Evolutionary conservation across 176 grass and related monocot species (phyloP), one percentile per base, ranked within the genome.

Genomic region (Eleusine indica): DNA sequence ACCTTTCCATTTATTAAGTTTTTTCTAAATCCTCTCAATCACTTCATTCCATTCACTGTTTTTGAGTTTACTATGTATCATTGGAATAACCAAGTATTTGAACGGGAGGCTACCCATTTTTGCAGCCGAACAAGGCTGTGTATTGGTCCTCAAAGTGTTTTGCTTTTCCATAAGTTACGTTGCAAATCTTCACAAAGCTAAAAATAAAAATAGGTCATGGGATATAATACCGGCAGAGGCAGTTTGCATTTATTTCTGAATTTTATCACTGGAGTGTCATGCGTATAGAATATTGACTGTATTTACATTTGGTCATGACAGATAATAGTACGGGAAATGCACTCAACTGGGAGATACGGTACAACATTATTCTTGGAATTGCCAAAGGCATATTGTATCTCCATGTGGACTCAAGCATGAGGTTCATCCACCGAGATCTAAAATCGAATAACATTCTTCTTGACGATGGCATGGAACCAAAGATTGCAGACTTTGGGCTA

Each of bases 311-410:
- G 3, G 17, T 47, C 38, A 16, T 25, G 66, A 25, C 15, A 87
- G 89, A 87, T 74, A 28, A 18, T 0, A 28, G 42, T 12, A 83
- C 5, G 5, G 32, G 30, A 47, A 56, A 81, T 40, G 6, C 13
- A 9, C 21, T 87, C n/a, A 54, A 75, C 6, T 91, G 85, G 80
- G 42, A 62, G 40, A 76, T 75, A 54, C 85, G 29, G 9, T 80
- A 85, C 67, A 78, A 79, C 40, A 88, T 91, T 17, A 88, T 88
- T 69, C 16, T 81, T 71, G 81, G 89, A 66, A 91, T 88, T 48
- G 85, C 81, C 74, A 86, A 87, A 58, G 89, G 85, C 19, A 62
- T 91, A 81, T 15, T 91, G 56, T 91, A 91, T 56, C 89, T 91
- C 44, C 89, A 91, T 42, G 79, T 88, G 80, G 82, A 87, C 58